Base-by-base conservation (phyloP, 139 green algal genomes). In the Mesotaenium endlicherianum region DNA sequence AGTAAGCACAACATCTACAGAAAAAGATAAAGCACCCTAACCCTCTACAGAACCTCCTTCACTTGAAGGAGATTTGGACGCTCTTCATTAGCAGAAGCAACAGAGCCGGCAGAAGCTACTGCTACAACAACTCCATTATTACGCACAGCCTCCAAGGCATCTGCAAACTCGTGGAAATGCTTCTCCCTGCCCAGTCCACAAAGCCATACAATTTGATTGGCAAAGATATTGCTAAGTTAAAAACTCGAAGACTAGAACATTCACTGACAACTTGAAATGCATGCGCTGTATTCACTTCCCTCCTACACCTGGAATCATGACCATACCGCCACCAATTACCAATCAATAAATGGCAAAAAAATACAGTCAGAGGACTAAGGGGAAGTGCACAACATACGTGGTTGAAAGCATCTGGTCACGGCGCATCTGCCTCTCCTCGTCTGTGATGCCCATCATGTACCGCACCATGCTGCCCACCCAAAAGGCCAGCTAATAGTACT, bases 391-490 rank as follows among this genome's bases (percentile, higher is more conserved):
- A 45, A 81, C 70, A 70, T 30, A 87, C 81, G 20, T 92, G 49
- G 90, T 92, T 26, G 43, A 45, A 17, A 92, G 75, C 43, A 98
- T 93, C 91, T 98, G 83, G 49, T 97, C 94, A 34, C 95, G 85
- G 4, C 96, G 89, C 75, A 92, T 77, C 90, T 99, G 96, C 2
- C 96, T 88, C 93, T 99, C 94, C 88, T 97, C 95, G 41, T 98
- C 94, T 0, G 40, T 89, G 1, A 99, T 87, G 26, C 90, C 90
- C 30, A 99, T 91, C 80, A 99, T 82, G 88, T 98, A 92, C 20
- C 96, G 93, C 91, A 95, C 91, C 64, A 98, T 84, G 43, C 82
- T 77, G 42, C 67, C 69, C 31, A 85, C 50, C 45, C 76, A 42
- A 50, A 3, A 34, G 80, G 3, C 36, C 72, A 64, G 6, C 77